Evolutionary conservation across 2,329 filamentous ascomycete genomes (phyloP), one percentile per base, ranked within the genome.

Genomic region (Beauveria sp.): DNA sequence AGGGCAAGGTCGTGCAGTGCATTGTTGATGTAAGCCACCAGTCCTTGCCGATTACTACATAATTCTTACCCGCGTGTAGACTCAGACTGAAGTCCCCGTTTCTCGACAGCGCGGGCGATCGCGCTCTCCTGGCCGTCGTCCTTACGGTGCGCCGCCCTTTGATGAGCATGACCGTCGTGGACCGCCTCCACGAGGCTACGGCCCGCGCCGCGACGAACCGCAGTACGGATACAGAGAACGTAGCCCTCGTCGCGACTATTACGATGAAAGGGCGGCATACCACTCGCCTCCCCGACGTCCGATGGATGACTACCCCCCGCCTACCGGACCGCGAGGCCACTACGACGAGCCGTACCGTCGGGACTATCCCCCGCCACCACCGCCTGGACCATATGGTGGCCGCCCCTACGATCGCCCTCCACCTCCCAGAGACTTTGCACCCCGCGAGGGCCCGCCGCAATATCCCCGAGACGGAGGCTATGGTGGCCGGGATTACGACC

Each of bases 141-240:
- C 90, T 64, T 88, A 86, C 64, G 83, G 89, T 65, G 82, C 83
- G 62, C 85, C 87, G 65, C 84, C 87, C 43, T 79, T 83, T 65
- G 90, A 93, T 71, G 90, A 95, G 69, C 93, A 95, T 73, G 89
- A 93, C 66, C 88, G 91, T 69, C 91, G 93, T 69, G 88, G 88
- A 3, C 80, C 80, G 50, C 89, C 90, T 64, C 86, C 86, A 63
- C 86, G 91, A 68, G 90, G 88, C 64, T 96, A 96, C 74, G 96
- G 89, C 74, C 93, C 92, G 65, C 88, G 89, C 66, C 86, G 89
- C 22, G 80, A 80, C 18, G 80, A 75, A 22, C 82, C 81, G 67
- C 85, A 83, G 55, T 87, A 89, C 64, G 87, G 89, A 66, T 96
- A 96, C 76, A 92, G 93, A 72, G 91, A 96, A 71, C 88, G 93